Evolutionary conservation across 805 yeast genomes (phyloP).

Genomic region (Saturnispora ahearnii): DNA sequence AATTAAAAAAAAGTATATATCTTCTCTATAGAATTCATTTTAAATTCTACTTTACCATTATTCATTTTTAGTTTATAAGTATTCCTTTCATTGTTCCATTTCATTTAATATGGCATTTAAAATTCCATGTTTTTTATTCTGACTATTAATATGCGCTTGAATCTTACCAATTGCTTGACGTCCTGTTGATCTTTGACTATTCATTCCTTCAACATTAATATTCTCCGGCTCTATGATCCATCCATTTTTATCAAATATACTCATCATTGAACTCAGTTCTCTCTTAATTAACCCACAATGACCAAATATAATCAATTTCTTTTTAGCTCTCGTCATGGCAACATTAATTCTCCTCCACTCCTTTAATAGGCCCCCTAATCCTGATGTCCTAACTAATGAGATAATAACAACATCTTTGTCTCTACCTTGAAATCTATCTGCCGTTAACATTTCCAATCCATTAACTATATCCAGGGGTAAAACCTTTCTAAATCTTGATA

Average conservation of each 20-base stretch:
- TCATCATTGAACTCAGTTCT: slow-evolving; percentile 51
- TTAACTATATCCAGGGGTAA: slow-evolving; percentile 8
- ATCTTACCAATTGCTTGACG: slow-evolving; percentile 8
- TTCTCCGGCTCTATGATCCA: slow-evolving; percentile 59
- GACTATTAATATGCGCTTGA: slow-evolving; percentile 1
- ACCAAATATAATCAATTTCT: slow-evolving; percentile 78
- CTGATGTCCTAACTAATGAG: slow-evolving; percentile 80
- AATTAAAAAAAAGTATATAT: neutral
- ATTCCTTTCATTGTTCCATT: neutral
- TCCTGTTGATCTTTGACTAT: neutral
- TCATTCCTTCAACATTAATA: neutral
- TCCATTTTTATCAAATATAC: slow-evolving; percentile 41
- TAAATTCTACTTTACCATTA: neutral
- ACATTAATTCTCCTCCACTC: slow-evolving; percentile 94
- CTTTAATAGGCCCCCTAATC: slow-evolving; percentile 67
- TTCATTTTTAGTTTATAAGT: neutral
- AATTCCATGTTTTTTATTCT: slow-evolving; percentile 7
- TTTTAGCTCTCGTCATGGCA: slow-evolving; percentile 83
- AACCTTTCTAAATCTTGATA: slow-evolving; percentile 35
- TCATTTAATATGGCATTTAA: neutral
- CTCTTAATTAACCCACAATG: slow-evolving; percentile 53
- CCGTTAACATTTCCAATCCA: slow-evolving; percentile 74
- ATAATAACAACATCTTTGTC: slow-evolving; percentile 89
- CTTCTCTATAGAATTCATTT: neutral
- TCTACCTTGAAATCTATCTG: slow-evolving; percentile 93